phyloP scores from a whole-genome alignment of 176 grass and related monocot species.

The Rhynchospora tenuis region DNA sequence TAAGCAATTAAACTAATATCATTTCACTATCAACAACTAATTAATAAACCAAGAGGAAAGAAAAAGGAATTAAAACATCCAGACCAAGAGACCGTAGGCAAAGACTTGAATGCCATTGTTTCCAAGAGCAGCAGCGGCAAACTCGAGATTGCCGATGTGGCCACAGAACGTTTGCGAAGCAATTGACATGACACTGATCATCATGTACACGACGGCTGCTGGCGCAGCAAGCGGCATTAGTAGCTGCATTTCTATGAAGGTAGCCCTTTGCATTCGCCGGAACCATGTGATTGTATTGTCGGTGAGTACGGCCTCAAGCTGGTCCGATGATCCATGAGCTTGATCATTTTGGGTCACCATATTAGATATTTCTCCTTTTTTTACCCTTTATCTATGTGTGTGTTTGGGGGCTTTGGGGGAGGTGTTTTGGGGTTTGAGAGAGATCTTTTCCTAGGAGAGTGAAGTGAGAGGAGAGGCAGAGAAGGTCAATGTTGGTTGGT shows the following conservation, averaged over 20 bases:
- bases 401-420: neutral
- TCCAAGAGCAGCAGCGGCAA: slow-evolving; percentile 72
- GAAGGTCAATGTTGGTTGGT: neutral
- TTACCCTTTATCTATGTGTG: neutral
- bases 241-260: slow-evolving; percentile 30
- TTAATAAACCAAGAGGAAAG: neutral
- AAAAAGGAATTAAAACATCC: neutral
- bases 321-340: neutral
- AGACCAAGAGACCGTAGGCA: slow-evolving; percentile 78
- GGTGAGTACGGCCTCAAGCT: slow-evolving; percentile 39
- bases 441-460: neutral
- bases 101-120: slow-evolving; percentile 73
- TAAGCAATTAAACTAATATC: neutral
- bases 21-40: neutral
- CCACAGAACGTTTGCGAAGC: slow-evolving; percentile 70
- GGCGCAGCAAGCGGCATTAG: slow-evolving; percentile 45
- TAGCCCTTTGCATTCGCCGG: slow-evolving; percentile 9
- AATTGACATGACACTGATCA: slow-evolving; percentile 78
- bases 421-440: neutral
- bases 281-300: slow-evolving; percentile 22
- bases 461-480: neutral
- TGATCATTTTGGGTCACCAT: slow-evolving; percentile 4
- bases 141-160: slow-evolving; percentile 68
- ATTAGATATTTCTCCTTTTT: neutral
- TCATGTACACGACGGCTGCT: slow-evolving; percentile 61